These are phyloP conservation scores for Neopestalotiopsis sp. DNA, from an alignment of 2,329 filamentous ascomycete genomes.

Conservation along the genomic window DNA sequence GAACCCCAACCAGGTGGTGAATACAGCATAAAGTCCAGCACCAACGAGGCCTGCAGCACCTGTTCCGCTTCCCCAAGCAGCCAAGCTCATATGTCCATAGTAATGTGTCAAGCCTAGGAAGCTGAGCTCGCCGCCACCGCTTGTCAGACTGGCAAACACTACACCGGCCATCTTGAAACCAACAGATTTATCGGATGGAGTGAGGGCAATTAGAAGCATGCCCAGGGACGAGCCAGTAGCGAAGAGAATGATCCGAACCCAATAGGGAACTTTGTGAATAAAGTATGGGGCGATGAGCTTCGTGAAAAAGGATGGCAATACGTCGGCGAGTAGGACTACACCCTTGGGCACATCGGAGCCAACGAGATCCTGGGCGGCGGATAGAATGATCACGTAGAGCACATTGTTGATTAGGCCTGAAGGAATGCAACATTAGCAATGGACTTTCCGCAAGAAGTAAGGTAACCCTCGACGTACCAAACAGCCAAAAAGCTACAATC, in stretches of 20 bases:
- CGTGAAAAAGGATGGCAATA: slow-evolving; percentile 85
- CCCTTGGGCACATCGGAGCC: slow-evolving; percentile 86
- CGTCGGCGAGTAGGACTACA: slow-evolving; percentile 89
- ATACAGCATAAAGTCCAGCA: slow-evolving; percentile 83
- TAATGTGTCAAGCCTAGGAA: slow-evolving; percentile 92
- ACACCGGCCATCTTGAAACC: slow-evolving; percentile 81
- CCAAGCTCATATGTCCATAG: slow-evolving; percentile 86
- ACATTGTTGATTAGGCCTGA: slow-evolving; percentile 93
- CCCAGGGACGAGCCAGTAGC: slow-evolving; percentile 77
- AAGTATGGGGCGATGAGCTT: slow-evolving; percentile 94
- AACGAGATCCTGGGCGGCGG: slow-evolving; percentile 92
- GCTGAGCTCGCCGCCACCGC: slow-evolving; percentile 86
- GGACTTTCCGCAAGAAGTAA: not conserved
- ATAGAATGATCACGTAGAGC: slow-evolving; percentile 96
- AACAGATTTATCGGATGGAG: slow-evolving; percentile 70
- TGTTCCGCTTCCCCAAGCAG: slow-evolving; percentile 91
- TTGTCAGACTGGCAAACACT: slow-evolving; percentile 81
- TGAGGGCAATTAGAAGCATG: slow-evolving; percentile 88
- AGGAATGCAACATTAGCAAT: not conserved
- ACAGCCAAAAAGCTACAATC: slow-evolving; percentile 87
- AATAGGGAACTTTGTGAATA: slow-evolving; percentile 86
- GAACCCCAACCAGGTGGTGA: slow-evolving; percentile 81
- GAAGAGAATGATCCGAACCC: slow-evolving; percentile 74
- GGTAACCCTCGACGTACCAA: slow-evolving; percentile 64
- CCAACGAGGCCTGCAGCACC: slow-evolving; percentile 88